phyloP scores from a whole-genome alignment of 768 basidiomycete species.

The Pholiota conissans region DNA sequence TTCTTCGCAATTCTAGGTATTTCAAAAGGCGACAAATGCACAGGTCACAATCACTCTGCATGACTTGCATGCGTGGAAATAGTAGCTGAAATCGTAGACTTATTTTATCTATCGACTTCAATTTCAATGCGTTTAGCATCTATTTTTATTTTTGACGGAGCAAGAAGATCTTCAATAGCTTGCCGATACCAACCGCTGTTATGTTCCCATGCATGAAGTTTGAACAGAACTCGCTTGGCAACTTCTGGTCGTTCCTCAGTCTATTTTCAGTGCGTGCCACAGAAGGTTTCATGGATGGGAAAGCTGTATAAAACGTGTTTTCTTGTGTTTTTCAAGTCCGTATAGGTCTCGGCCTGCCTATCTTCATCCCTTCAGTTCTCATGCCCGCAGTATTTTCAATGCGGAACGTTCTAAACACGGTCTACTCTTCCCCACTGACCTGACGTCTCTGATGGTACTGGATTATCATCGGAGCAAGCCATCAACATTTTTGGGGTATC shows the following conservation, averaged over 20 bases:
- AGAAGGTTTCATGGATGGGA: conserved; percentile 2
- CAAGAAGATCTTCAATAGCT: conserved; percentile 5
- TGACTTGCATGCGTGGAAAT: neutral
- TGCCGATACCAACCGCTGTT: conserved; percentile 2
- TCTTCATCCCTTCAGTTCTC: conserved; percentile 6
- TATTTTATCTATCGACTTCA: too few relatives aligned
- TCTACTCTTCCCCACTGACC: conserved; percentile 4
- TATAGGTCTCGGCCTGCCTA: neutral
- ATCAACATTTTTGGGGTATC: neutral
- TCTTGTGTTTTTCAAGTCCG: conserved; percentile 4
- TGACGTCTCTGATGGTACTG: conserved; percentile 1
- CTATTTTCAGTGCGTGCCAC: conserved; percentile 9
- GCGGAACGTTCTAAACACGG: conserved; percentile 1
- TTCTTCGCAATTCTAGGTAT: neutral
- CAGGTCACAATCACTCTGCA: too few relatives aligned
- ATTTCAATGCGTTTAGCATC: neutral
- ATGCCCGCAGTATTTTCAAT: conserved; percentile 2
- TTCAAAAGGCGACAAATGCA: neutral
- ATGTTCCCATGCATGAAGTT: conserved; percentile 3
- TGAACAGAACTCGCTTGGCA: conserved; percentile 7
- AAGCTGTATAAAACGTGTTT: conserved; percentile 4
- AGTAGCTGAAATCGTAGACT: neutral
- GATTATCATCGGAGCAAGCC: conserved; percentile 4
- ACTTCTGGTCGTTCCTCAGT: conserved; percentile 9
- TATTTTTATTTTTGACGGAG: neutral